phyloP scores from a whole-genome alignment of 2,329 filamentous ascomycete species.

The Colletotrichum lupini region DNA sequence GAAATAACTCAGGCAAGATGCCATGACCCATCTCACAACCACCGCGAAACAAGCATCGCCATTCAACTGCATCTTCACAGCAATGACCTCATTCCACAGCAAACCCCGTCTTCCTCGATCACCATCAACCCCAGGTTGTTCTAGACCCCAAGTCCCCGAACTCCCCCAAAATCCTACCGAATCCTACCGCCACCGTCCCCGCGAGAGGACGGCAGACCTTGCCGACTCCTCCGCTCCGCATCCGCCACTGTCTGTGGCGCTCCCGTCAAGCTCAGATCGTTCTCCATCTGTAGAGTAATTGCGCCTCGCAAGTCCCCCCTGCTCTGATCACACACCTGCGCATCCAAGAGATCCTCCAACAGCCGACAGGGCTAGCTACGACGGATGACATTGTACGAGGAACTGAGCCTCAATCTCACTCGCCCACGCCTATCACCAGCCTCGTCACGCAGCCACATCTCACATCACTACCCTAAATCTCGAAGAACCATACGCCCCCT shows the following conservation, averaged over 20 bases:
- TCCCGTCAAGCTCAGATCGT: neutral
- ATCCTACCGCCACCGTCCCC: conserved; percentile 15
- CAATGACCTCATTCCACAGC: neutral
- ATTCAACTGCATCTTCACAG: too few relatives aligned
- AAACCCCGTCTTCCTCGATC: neutral
- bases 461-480: conserved; percentile 20
- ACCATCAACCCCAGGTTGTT: neutral
- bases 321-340: neutral
- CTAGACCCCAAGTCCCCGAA: neutral
- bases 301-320: neutral
- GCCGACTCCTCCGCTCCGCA: neutral
- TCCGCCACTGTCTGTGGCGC: neutral
- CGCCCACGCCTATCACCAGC: conserved; percentile 10
- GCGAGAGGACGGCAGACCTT: conserved; percentile 4
- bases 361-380: neutral
- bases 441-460: conserved; percentile 25
- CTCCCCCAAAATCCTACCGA: conserved; percentile 6
- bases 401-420: conserved; percentile 29
- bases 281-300: neutral
- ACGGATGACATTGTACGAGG: neutral
- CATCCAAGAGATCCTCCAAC: neutral
- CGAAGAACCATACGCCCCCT: neutral
- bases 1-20: neutral
- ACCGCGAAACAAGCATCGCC: too few relatives aligned
- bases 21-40: neutral